Evolutionary conservation across 441 rosid species (phyloP), one percentile per base, ranked within the genome.

Genomic region (Pelargonium fulgidum): DNA sequence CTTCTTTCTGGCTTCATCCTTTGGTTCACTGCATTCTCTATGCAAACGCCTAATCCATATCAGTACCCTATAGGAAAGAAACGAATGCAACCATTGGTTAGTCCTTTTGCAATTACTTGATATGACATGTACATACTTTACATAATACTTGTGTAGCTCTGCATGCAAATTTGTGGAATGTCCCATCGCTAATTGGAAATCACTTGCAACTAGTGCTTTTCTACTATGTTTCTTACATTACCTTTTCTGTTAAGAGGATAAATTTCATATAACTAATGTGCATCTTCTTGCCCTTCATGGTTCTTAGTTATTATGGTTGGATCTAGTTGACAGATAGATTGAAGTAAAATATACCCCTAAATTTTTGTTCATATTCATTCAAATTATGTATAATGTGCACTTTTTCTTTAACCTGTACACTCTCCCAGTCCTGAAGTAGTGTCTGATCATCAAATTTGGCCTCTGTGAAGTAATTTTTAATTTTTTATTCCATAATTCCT

Each of bases 11-110:
- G 91, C 4, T 86, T 86, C 56, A 86, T 86, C 29, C 69, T 86
- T 39, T 86, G 90, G 90, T 86, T 81, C 36, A 84, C 90, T 26
- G 71, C 79, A 19, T 0, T 74, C 47, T 77, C 86, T 1, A 86
- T 86, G 88, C 77, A 78, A 68, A 76, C 65, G 0, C 85, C 83
- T 0, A 84, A 86, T 71, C 83, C 76, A 0, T 75, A 81, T 45
- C 70, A 66, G 0, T 86, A 86, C 62, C 90, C 90, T 2, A 81
- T 86, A n/a, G 90, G 90, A 65, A 86, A 86, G 80, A 79, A 81
- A 58, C 71, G 90, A 67, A 86, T 86, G 90, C 90, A 84, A 56
- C 90, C 90, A 4, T 83, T 84, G 75, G 90, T 86, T 76, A 67
- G 76, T 63, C 26, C 36, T n/a, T 52, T 62, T 44, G 26, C 7